Conservation (phyloP, 2,329 filamentous ascomycete genomes). For the Leptosphaerulina australis region DNA sequence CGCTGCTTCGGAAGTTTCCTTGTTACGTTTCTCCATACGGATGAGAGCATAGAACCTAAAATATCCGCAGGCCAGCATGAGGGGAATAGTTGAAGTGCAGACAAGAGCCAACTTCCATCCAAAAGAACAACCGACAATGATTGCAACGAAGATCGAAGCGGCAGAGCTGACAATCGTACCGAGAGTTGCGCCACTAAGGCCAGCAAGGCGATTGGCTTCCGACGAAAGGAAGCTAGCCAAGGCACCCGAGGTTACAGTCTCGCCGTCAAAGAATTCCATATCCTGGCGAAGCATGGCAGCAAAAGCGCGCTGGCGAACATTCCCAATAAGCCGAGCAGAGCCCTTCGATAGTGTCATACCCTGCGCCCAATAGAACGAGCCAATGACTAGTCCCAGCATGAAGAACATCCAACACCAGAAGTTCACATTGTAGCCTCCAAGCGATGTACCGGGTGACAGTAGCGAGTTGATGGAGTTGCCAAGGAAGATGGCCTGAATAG, state of each 20-base stretch:
- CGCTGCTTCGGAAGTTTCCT: slow-evolving; percentile 81
- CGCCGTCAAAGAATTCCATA: slow-evolving; percentile 87
- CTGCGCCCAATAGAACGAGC: slow-evolving; percentile 36
- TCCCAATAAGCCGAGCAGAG: slow-evolving; percentile 70
- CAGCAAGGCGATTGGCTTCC: slow-evolving; percentile 90
- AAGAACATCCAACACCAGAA: slow-evolving; percentile 48
- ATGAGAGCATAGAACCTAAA: slow-evolving; percentile 87
- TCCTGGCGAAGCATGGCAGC: slow-evolving; percentile 82
- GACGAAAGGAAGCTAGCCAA: slow-evolving; percentile 69
- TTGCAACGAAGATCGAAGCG: slow-evolving; percentile 78
- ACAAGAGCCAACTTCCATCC: slow-evolving; percentile 91
- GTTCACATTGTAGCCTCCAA: slow-evolving; percentile 70
- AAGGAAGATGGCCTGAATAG: slow-evolving; percentile 71
- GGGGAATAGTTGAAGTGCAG: slow-evolving; percentile 76
- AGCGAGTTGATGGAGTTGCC: slow-evolving; percentile 83
- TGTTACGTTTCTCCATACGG: slow-evolving; percentile 75
- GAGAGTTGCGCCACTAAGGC: slow-evolving; percentile 84
- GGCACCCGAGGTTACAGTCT: slow-evolving; percentile 88
- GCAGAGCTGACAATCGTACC: slow-evolving; percentile 82
- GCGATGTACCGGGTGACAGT: slow-evolving; percentile 62
- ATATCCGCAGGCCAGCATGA: slow-evolving; percentile 81
- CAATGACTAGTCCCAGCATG: slow-evolving; percentile 40
- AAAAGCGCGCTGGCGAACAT: slow-evolving; percentile 83
- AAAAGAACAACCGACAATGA: slow-evolving; percentile 71
- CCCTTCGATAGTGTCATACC: slow-evolving; percentile 63